Evolutionary conservation across 306 rosid genomes (phyloP), one percentile per base, ranked within the genome.

Genomic region (Cucurbita pepo): DNA sequence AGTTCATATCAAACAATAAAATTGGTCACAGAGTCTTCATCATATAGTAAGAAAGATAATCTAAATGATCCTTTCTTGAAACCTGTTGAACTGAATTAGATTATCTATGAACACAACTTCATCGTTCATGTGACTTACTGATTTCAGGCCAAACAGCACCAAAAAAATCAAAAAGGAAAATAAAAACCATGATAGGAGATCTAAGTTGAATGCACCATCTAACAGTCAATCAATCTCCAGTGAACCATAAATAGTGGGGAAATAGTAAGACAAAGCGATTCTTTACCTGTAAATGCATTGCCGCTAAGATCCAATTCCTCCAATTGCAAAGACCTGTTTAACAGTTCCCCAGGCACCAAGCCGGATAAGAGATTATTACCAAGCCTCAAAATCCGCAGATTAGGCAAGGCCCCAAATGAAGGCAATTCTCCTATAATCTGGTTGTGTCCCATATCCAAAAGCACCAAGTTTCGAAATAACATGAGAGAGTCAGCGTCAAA

Each of bases 211-310:
- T 21, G 55, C 72, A 66, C 54, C 55, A 21, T 66, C 72, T 66
- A 38, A 44, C 10, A 13, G 53, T 44, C 38, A 65, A 19, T 43
- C n/a, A 40, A 44, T 67, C 41, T 67, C 41, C 72, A 9, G 57
- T 15, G 41, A 72, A 55, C 36, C 14, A 15, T 56, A 55, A 16
- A 72, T 16, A 55, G 61, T 10, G 63, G 5, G 13, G 55, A 6
- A 40, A 55, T 19, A 37, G 40, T 40, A 37, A 54, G 56, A 75
- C 69, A 50, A 30, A 81, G 76, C 48, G 44, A 11, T 44, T 30
- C 45, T 47, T 76, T 82, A 94, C 98, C 97, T 57, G 92, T 90
- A 76, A 94, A 90, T 11, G 86, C 96, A 77, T 94, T 94, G 82
- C 76, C 70, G 40, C 97, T 86, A 47, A 94, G 97, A 90, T 94